Conservation (phyloP, 2,329 filamentous ascomycete genomes). For the Hypoxylon sp. region DNA sequence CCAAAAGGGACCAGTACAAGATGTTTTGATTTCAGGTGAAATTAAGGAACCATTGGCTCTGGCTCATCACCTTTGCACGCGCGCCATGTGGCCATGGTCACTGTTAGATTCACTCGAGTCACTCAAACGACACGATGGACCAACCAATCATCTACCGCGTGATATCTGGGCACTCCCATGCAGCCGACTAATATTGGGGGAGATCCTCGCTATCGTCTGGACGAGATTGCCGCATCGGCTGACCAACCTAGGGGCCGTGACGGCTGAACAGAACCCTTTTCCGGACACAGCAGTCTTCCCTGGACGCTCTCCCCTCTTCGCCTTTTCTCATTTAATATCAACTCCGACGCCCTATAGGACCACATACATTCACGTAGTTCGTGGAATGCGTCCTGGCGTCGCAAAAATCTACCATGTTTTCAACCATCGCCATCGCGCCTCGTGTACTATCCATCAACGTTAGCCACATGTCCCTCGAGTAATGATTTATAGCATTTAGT, state of each 20-base stretch:
- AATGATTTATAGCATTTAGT: slow-evolving; percentile 33
- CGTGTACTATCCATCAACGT: slow-evolving; percentile 29
- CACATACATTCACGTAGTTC: slow-evolving; percentile 39
- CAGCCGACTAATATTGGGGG: slow-evolving; percentile 31
- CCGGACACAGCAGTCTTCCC: slow-evolving; percentile 22
- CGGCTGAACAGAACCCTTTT: slow-evolving; percentile 19
- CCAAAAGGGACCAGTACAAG: not conserved
- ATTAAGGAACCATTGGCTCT: slow-evolving; percentile 20
- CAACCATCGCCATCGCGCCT: slow-evolving; percentile 30
- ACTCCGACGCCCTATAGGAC: slow-evolving; percentile 28
- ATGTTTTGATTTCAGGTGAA: slow-evolving; percentile 9
- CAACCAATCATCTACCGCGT: slow-evolving; percentile 39
- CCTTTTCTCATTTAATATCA: slow-evolving; percentile 32
- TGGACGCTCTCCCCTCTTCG: slow-evolving; percentile 21
- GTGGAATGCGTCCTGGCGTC: slow-evolving; percentile 35
- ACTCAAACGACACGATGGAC: slow-evolving; percentile 23
- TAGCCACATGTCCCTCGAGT: slow-evolving; percentile 36
- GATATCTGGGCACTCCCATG: slow-evolving; percentile 35
- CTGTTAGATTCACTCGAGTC: slow-evolving; percentile 32
- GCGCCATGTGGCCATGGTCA: slow-evolving; percentile 37
- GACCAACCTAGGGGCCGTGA: slow-evolving; percentile 25
- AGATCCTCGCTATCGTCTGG: slow-evolving; percentile 36
- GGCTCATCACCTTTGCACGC: slow-evolving; percentile 28
- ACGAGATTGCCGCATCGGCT: slow-evolving; percentile 29
- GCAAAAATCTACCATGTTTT: slow-evolving; percentile 31